Evolutionary conservation across 108 stramenopile genomes (phyloP).

Genomic region (Pseudonitzschia multiseries): DNA sequence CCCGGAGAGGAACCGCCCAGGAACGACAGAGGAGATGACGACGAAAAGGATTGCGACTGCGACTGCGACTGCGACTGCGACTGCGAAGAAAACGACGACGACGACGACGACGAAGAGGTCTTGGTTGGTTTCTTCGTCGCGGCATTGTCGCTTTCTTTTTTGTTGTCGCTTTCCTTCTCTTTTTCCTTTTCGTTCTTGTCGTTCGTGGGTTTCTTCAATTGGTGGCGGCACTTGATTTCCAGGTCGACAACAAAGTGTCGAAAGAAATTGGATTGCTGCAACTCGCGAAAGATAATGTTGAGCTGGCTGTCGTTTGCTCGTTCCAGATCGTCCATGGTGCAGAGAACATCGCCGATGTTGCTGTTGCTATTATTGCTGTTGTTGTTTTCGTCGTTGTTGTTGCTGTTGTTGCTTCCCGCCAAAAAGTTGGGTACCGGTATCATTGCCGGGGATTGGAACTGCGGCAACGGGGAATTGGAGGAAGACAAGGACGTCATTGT

Average conservation of each 20-base stretch:
- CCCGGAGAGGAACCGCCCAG: not conserved
- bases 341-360: conserved; percentile 73
- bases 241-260: conserved; percentile 82
- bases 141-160: no score
- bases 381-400: no score
- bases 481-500: no score
- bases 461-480: no score
- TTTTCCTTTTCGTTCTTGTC: not conserved
- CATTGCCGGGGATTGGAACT: no score
- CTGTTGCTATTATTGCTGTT: no score
- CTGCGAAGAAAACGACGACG: not conserved
- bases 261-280: conserved; percentile 75
- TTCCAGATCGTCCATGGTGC: conserved; percentile 87
- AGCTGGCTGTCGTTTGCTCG: conserved; percentile 85
- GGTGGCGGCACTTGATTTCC: conserved; percentile 60
- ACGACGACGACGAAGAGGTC: not conserved
- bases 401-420: no score
- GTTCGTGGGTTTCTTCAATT: conserved; percentile 43
- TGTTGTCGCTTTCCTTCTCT: not conserved
- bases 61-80: no score
- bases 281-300: conserved; percentile 74
- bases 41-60: not conserved
- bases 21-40: not conserved
- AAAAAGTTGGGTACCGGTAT: no score
- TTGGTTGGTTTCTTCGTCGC: no score